Percentiles rank a stretch among this genome's conserved stretches.
These are phyloP conservation scores for Trichothecium sympodiale DNA, from an alignment of 2,329 filamentous ascomycete genomes.

Conservation along the genomic window DNA sequence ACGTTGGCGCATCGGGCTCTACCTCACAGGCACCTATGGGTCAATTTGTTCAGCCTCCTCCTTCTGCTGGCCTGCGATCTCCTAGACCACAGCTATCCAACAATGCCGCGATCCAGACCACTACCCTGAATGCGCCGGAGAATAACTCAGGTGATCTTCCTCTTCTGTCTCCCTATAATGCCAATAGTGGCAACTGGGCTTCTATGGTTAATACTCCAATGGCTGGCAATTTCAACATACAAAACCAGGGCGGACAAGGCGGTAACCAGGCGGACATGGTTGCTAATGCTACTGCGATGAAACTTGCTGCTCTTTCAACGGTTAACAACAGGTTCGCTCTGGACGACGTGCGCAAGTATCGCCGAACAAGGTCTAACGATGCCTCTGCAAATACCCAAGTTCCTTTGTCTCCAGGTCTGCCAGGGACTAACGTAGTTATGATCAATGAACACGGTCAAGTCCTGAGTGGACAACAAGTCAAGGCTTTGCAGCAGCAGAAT, in stretches of 20 bases:
- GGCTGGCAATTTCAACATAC: constrained; percentile 66
- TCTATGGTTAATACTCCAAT: constrained; percentile 98
- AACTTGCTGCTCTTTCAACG: constrained; percentile 88
- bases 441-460: constrained; percentile 89
- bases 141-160: constrained; percentile 61
- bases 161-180: constrained; percentile 71
- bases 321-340: constrained; percentile 97
- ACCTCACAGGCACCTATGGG: constrained; percentile 77
- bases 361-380: constrained; percentile 81
- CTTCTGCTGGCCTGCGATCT: constrained; percentile 65
- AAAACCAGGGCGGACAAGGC: constrained; percentile 27
- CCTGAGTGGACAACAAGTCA: constrained; percentile 72
- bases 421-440: constrained; percentile 76
- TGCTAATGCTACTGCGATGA: constrained; percentile 97
- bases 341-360: constrained; percentile 94
- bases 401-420: constrained; percentile 58
- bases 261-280: constrained; percentile 89
- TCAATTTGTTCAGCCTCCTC: constrained; percentile 79
- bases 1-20: constrained; percentile 12
- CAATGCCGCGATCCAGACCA: constrained; percentile 67
- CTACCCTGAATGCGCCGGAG: constrained; percentile 63
- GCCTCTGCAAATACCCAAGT: constrained; percentile 51
- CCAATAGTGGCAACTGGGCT: constrained; percentile 86
- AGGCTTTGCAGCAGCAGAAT: constrained; percentile 62
- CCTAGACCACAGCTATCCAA: constrained; percentile 60